Percentiles rank a stretch among this genome's conserved stretches.
These are phyloP conservation scores for Dalechampia spathulata DNA, from an alignment of 441 rosid species.

Conservation along the genomic window DNA sequence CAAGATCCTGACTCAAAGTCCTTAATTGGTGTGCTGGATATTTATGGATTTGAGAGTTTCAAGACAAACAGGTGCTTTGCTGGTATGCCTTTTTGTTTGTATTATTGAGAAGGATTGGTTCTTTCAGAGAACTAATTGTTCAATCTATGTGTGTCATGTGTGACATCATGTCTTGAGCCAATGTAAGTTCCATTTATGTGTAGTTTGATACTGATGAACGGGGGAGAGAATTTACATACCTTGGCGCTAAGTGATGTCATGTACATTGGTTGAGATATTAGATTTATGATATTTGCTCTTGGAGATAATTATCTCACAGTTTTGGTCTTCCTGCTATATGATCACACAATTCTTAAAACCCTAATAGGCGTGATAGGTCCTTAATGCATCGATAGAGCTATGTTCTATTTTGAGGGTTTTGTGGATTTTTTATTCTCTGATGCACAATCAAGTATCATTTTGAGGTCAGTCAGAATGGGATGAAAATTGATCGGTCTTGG, in stretches of 20 bases:
- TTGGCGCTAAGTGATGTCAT: background rate
- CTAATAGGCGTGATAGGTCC: background rate
- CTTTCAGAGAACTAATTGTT: constrained; percentile 16
- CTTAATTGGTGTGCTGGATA: constrained; percentile 94
- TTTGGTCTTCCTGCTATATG: background rate
- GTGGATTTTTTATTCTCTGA: background rate
- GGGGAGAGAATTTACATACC: background rate
- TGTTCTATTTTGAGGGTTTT: constrained; percentile 4
- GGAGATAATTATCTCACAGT: background rate
- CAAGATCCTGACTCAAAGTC: constrained; percentile 81
- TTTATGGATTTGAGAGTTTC: constrained; percentile 98
- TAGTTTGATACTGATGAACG: background rate
- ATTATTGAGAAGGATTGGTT: constrained; percentile 24
- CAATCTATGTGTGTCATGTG: constrained; percentile 7
- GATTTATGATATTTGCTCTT: constrained; percentile 2
- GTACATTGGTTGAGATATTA: background rate
- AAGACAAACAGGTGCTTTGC: constrained; percentile 97
- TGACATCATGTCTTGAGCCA: constrained; percentile 11
- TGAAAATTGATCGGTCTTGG: background rate
- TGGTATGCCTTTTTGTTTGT: constrained; percentile 52
- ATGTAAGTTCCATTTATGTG: constrained; percentile 9
- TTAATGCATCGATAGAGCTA: background rate
- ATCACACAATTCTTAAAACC: constrained; percentile 5
- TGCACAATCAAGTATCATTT: background rate
- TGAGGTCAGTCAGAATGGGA: background rate